A percentile compares a stretch with the other conserved stretches of the same genome.
Evolutionary conservation across 106 monocot species (phyloP).

Genomic region (Amphibolis antarctica): DNA sequence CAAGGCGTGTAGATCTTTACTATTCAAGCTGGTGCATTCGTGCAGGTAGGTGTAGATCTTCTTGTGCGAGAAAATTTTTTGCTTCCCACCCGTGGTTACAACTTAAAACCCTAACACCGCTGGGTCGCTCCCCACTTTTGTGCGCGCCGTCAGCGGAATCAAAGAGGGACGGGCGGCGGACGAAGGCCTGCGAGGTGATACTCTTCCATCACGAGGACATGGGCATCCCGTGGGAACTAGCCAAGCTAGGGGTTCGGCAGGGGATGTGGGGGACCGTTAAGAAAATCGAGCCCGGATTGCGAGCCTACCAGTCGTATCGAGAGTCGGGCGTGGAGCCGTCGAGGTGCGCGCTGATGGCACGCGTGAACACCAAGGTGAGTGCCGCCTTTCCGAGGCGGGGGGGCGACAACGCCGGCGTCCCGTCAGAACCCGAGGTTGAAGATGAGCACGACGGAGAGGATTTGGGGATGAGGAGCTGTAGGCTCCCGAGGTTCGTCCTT

Average conservation of each 20-base stretch:
- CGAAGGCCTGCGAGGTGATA: conserved; percentile 76
- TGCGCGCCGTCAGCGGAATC: conserved; percentile 47
- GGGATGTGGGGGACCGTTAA: conserved; percentile 92
- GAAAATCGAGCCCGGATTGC: conserved; percentile 74
- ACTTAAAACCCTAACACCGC: neutral
- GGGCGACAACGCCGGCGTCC: conserved; percentile 10
- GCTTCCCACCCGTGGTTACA: neutral
- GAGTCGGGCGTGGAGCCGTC: conserved; percentile 34
- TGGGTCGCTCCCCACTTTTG: no score
- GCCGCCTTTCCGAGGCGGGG: conserved; percentile 26
- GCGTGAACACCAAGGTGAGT: conserved; percentile 39
- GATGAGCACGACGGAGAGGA: conserved; percentile 26
- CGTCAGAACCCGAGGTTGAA: conserved; percentile 12
- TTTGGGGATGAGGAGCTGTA: conserved; percentile 19
- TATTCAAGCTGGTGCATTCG: conserved; percentile 97
- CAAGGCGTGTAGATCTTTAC: conserved; percentile 78
- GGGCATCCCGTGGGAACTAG: conserved; percentile 93
- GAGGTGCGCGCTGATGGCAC: conserved; percentile 32
- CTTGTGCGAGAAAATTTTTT: neutral
- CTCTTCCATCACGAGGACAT: conserved; percentile 94
- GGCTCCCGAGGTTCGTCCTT: conserved; percentile 40
- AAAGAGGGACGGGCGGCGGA: conserved; percentile 43
- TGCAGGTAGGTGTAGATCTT: conserved; percentile 30
- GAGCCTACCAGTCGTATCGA: conserved; percentile 54
- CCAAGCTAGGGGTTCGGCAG: conserved; percentile 75